Evolutionary conservation across 306 rosid genomes (phyloP).

Genomic region (Pueraria montana): DNA sequence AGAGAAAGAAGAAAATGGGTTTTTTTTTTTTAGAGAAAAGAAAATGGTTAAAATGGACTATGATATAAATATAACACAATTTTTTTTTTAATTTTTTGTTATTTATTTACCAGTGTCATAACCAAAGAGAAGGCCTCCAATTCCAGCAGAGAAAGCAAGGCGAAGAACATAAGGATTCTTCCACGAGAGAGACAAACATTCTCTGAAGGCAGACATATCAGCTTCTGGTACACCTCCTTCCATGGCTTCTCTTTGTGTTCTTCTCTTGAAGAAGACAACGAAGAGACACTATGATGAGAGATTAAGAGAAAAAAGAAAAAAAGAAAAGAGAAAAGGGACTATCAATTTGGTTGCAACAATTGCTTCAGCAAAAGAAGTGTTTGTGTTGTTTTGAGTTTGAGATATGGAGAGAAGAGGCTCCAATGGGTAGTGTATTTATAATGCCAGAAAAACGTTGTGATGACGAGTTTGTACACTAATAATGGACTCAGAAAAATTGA

Average conservation of each 20-base stretch:
- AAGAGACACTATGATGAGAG: background rate
- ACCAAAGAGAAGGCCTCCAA: slow-evolving; percentile 77
- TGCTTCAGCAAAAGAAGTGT: background rate
- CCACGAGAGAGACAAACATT: slow-evolving; percentile 69
- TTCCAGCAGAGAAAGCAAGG: slow-evolving; percentile 77
- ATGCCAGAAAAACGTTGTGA: background rate
- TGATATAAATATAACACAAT: too few species aligned
- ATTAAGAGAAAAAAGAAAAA: background rate
- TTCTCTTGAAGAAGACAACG: background rate
- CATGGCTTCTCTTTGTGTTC: slow-evolving; percentile 44
- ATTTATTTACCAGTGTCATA: slow-evolving; percentile 63
- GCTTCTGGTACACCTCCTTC: slow-evolving; percentile 65
- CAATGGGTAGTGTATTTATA: slow-evolving; percentile 50
- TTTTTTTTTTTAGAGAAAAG: too few species aligned
- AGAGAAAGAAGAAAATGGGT: too few species aligned
- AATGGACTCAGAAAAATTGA: background rate
- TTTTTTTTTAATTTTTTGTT: too few species aligned
- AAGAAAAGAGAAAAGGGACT: background rate
- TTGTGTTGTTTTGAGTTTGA: slow-evolving; percentile 21
- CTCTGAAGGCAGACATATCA: slow-evolving; percentile 72
- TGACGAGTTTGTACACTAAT: slow-evolving; percentile 37
- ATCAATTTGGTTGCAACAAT: slow-evolving; percentile 17
- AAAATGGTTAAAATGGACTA: slow-evolving; percentile 1
- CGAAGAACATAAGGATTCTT: slow-evolving; percentile 77
- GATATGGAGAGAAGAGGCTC: slow-evolving; percentile 24